Conservation (phyloP, 768 basidiomycete genomes). For the Clathrus columnatus region DNA sequence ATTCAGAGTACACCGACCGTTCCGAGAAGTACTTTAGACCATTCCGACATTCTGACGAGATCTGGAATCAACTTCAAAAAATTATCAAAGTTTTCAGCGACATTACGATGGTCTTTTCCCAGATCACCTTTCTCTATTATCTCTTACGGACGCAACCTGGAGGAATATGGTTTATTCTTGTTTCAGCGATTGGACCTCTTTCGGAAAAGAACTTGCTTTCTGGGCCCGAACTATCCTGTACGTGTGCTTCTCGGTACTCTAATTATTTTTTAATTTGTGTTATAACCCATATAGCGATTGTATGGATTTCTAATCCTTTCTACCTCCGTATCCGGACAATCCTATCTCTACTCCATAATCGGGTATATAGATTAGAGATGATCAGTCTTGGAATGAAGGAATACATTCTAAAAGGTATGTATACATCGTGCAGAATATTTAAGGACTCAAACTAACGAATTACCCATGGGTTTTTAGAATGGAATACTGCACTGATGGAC, state of each 20-base stretch:
- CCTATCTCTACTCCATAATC: background rate
- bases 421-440: too few species aligned
- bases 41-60: background rate
- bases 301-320: constrained; percentile 8
- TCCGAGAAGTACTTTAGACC: background rate
- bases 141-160: constrained; percentile 15
- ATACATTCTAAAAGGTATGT: constrained; percentile 4
- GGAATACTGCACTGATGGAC: background rate
- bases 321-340: constrained; percentile 2
- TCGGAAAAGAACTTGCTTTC: constrained; percentile 5
- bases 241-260: background rate
- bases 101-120: constrained; percentile 3
- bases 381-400: constrained; percentile 1
- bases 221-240: background rate
- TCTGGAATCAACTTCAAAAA: constrained; percentile 1
- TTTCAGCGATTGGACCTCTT: constrained; percentile 29
- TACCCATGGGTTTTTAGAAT: too few species aligned
- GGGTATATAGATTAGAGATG: constrained; percentile 1
- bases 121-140: constrained; percentile 1
- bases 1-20: background rate
- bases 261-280: background rate
- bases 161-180: constrained; percentile 26
- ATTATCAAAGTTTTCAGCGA: background rate
- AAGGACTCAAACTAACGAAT: too few species aligned
- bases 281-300: background rate